Conservation (phyloP, 331 rosid species). For the Pyrus hybrid region DNA sequence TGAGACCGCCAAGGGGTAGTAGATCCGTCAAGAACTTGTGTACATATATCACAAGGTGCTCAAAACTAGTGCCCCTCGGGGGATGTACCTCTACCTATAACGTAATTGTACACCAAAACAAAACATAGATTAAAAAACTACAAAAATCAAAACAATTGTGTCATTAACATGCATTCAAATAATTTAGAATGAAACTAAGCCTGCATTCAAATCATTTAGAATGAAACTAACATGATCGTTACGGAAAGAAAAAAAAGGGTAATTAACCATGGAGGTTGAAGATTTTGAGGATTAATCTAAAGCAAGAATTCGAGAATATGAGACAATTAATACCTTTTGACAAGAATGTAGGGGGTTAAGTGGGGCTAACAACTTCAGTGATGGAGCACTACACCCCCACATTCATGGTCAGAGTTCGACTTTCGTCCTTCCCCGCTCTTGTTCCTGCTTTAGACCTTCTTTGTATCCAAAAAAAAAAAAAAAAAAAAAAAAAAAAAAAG, state of each 20-base stretch:
- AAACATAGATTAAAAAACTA: not conserved
- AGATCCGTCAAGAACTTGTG: slow-evolving; percentile 31
- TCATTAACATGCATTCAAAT: not conserved
- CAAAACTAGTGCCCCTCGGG: slow-evolving; percentile 21
- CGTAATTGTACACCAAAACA: not conserved
- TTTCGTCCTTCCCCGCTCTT: not conserved
- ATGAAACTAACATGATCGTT: not conserved
- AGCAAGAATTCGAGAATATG: not conserved
- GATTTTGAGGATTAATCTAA: too few species aligned
- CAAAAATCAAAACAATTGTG: not conserved
- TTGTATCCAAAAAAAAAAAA: not conserved
- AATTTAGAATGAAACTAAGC: too few species aligned
- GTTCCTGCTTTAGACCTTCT: not conserved
- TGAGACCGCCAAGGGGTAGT: slow-evolving; percentile 17
- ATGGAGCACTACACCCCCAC: slow-evolving; percentile 11
- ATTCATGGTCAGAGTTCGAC: slow-evolving; percentile 1
- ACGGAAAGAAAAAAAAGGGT: too few species aligned
- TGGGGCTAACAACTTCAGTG: slow-evolving; percentile 2
- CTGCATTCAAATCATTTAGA: not conserved
- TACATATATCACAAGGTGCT: slow-evolving; percentile 17
- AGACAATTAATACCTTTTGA: slow-evolving; percentile 27
- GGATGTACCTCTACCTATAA: slow-evolving; percentile 38
- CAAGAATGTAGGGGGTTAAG: slow-evolving; percentile 34
- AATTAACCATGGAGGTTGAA: too few species aligned
- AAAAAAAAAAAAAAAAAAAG: not conserved